These are phyloP conservation scores for Cytospora chrysosperma DNA, from an alignment of 2,329 filamentous ascomycete species.

Conservation along the genomic window DNA sequence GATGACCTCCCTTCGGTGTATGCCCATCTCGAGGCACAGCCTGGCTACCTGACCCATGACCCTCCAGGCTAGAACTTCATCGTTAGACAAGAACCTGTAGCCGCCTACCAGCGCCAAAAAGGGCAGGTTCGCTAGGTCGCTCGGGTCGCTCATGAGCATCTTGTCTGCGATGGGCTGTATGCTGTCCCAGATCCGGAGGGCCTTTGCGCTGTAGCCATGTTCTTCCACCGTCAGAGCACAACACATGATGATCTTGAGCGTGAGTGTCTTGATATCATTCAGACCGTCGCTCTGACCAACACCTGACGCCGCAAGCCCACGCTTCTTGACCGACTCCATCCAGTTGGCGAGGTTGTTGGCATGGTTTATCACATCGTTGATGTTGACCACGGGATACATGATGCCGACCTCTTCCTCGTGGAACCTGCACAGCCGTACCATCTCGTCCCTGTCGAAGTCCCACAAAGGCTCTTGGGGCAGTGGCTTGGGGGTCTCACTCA, in stretches of 20 bases:
- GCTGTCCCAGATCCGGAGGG: conserved; percentile 70
- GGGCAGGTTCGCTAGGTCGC: conserved; percentile 47
- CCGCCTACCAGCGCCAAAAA: conserved; percentile 53
- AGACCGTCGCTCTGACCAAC: conserved; percentile 38
- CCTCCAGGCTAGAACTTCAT: conserved; percentile 83
- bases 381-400: conserved; percentile 85
- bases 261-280: conserved; percentile 56
- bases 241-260: conserved; percentile 82
- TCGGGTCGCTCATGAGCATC: conserved; percentile 56
- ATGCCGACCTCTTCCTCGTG: conserved; percentile 89
- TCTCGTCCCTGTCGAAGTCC: conserved; percentile 74
- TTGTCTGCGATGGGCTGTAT: conserved; percentile 71
- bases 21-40: conserved; percentile 75
- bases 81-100: conserved; percentile 82
- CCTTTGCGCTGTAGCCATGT: conserved; percentile 74
- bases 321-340: conserved; percentile 55
- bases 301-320: conserved; percentile 31
- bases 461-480: conserved; percentile 70
- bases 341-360: conserved; percentile 69
- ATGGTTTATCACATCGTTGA: conserved; percentile 69
- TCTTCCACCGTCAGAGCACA: conserved; percentile 75
- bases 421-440: conserved; percentile 71
- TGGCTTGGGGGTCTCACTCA: conserved; percentile 17
- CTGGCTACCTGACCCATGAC: conserved; percentile 80
- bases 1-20: conserved; percentile 77